phyloP scores from a whole-genome alignment of 148 eudicot species.

The Euryodendron excelsum region DNA sequence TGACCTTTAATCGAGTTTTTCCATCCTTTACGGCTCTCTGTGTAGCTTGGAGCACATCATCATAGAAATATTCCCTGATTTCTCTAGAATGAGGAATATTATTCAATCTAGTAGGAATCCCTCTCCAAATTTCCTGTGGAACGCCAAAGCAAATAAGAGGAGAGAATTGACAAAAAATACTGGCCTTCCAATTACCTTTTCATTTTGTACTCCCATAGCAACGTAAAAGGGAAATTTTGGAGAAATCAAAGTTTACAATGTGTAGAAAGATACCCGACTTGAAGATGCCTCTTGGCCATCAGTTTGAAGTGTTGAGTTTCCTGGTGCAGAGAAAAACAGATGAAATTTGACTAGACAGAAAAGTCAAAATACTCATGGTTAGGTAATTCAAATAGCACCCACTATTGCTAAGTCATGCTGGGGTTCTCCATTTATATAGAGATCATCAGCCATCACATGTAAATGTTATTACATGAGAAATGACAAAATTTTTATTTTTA shows the following conservation, averaged over 20 bases:
- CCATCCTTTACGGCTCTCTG: constrained; percentile 77
- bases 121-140: constrained; percentile 79
- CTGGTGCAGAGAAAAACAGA: constrained; percentile 28
- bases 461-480: neutral
- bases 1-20: constrained; percentile 76
- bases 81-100: constrained; percentile 98
- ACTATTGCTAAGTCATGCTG: neutral
- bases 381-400: neutral
- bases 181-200: neutral
- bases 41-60: constrained; percentile 88
- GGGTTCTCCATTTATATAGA: neutral
- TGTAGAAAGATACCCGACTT: constrained; percentile 40
- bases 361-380: neutral
- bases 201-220: neutral
- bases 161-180: neutral
- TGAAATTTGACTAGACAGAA: neutral
- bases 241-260: neutral
- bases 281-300: constrained; percentile 31
- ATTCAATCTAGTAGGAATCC: constrained; percentile 94
- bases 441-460: neutral
- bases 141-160: constrained; percentile 28
- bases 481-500: neutral
- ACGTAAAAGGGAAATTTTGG: neutral
- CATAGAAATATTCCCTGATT: constrained; percentile 88
- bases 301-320: constrained; percentile 38